These are phyloP conservation scores for Arctium lappa DNA, from an alignment of 129 eudicot species.

Conservation along the genomic window DNA sequence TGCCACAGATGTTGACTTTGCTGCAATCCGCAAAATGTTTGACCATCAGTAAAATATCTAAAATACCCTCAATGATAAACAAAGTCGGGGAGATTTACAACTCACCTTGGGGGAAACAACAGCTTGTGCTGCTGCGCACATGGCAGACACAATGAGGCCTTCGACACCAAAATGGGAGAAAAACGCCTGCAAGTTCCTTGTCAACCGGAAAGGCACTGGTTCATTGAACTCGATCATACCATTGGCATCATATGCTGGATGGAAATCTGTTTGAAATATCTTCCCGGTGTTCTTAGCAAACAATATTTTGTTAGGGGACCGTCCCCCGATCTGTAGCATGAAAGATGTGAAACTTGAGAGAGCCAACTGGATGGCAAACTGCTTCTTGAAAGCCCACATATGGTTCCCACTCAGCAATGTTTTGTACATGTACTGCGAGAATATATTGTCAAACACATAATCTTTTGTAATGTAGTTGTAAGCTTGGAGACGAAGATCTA, in stretches of 20 bases:
- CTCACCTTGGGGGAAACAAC: constrained; percentile 93
- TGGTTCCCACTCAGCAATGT: constrained; percentile 79
- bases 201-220: constrained; percentile 94
- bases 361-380: constrained; percentile 93
- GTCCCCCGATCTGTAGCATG: constrained; percentile 95
- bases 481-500: constrained; percentile 95
- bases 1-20: constrained; percentile 95
- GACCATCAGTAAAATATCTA: background rate
- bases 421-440: constrained; percentile 97
- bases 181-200: constrained; percentile 89
- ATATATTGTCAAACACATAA: constrained; percentile 69
- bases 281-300: constrained; percentile 96
- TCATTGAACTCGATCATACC: constrained; percentile 97
- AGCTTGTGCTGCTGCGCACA: constrained; percentile 98
- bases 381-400: constrained; percentile 97
- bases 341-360: constrained; percentile 90
- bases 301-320: constrained; percentile 93
- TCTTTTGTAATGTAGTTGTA: constrained; percentile 78
- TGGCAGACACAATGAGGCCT: constrained; percentile 90
- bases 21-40: constrained; percentile 42
- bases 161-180: constrained; percentile 95
- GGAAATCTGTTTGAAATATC: constrained; percentile 94
- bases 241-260: constrained; percentile 94
- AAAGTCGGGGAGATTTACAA: background rate
- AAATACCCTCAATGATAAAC: background rate